phyloP scores from a whole-genome alignment of 495 filamentous ascomycete species.

The Xylaria venustula region DNA sequence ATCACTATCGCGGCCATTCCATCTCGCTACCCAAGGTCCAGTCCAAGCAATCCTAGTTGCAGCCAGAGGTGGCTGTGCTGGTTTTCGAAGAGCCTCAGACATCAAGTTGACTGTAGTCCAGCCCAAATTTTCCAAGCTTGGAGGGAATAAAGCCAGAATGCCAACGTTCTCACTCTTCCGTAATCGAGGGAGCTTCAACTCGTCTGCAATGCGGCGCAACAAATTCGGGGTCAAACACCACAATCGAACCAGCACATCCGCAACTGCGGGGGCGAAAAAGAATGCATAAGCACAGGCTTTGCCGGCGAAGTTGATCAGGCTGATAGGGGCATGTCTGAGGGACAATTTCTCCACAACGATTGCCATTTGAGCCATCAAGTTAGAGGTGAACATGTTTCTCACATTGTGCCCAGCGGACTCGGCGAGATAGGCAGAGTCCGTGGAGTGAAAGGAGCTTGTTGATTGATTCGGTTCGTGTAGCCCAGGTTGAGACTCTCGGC shows the following conservation, averaged over 20 bases:
- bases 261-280: slow-evolving; percentile 88
- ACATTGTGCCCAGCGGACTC: slow-evolving; percentile 94
- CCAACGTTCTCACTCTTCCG: slow-evolving; percentile 51
- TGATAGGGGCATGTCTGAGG: slow-evolving; percentile 82
- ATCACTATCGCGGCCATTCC: slow-evolving; percentile 89
- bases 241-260: slow-evolving; percentile 79
- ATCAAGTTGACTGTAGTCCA: slow-evolving; percentile 67
- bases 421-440: slow-evolving; percentile 72
- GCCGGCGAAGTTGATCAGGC: slow-evolving; percentile 88
- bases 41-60: slow-evolving; percentile 77
- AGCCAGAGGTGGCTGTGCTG: slow-evolving; percentile 65
- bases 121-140: slow-evolving; percentile 64
- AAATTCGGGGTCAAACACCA: slow-evolving; percentile 69
- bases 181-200: slow-evolving; percentile 54
- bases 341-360: slow-evolving; percentile 93
- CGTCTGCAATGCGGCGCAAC: slow-evolving; percentile 68
- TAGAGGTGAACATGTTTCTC: slow-evolving; percentile 84
- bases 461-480: slow-evolving; percentile 47
- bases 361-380: slow-evolving; percentile 81
- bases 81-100: slow-evolving; percentile 63
- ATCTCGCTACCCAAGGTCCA: slow-evolving; percentile 81
- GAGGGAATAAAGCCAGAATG: slow-evolving; percentile 71
- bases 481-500: slow-evolving; percentile 36
- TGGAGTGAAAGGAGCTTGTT: slow-evolving; percentile 60
- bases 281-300: slow-evolving; percentile 95